These are phyloP conservation scores for Lasiosphaeria miniovina DNA, from an alignment of 495 filamentous ascomycete species.

Conservation along the genomic window DNA sequence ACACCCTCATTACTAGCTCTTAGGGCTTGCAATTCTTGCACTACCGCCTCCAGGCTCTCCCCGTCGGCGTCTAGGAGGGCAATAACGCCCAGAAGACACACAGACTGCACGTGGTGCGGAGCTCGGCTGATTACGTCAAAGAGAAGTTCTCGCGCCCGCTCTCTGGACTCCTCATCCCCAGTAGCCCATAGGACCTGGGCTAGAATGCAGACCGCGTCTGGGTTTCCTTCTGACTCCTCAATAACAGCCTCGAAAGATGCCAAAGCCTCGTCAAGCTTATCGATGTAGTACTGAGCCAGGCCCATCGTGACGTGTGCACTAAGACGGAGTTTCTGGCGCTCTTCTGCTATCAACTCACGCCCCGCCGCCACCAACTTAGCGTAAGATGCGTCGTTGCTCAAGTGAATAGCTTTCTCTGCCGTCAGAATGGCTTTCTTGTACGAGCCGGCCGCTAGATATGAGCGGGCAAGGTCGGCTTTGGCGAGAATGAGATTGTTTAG, in stretches of 20 bases:
- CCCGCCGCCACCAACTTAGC: slow-evolving; percentile 51
- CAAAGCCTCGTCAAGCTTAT: slow-evolving; percentile 62
- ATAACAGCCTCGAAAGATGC: slow-evolving; percentile 79
- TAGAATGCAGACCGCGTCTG: slow-evolving; percentile 84
- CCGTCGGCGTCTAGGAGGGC: slow-evolving; percentile 74
- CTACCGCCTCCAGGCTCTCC: slow-evolving; percentile 76
- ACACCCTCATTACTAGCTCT: slow-evolving; percentile 56
- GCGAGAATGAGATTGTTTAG: slow-evolving; percentile 75
- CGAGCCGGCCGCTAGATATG: slow-evolving; percentile 62
- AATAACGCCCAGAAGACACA: slow-evolving; percentile 77
- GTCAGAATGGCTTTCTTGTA: slow-evolving; percentile 67
- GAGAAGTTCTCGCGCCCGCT: slow-evolving; percentile 73
- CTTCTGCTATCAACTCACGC: slow-evolving; percentile 49
- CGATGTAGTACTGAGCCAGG: slow-evolving; percentile 69
- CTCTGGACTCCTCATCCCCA: slow-evolving; percentile 68
- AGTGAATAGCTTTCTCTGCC: slow-evolving; percentile 67
- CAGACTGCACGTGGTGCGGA: slow-evolving; percentile 71
- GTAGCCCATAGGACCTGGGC: slow-evolving; percentile 92
- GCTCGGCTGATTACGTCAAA: slow-evolving; percentile 70
- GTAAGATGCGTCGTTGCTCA: slow-evolving; percentile 65
- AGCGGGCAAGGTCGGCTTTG: slow-evolving; percentile 83
- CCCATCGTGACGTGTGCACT: slow-evolving; percentile 86
- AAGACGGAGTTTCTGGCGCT: slow-evolving; percentile 63
- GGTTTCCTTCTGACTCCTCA: slow-evolving; percentile 69
- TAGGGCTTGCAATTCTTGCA: slow-evolving; percentile 69